Percentiles rank a stretch among this genome's conserved stretches.
Conservation (phyloP, 2,329 filamentous ascomycete species). For the Diaporthe citri region DNA sequence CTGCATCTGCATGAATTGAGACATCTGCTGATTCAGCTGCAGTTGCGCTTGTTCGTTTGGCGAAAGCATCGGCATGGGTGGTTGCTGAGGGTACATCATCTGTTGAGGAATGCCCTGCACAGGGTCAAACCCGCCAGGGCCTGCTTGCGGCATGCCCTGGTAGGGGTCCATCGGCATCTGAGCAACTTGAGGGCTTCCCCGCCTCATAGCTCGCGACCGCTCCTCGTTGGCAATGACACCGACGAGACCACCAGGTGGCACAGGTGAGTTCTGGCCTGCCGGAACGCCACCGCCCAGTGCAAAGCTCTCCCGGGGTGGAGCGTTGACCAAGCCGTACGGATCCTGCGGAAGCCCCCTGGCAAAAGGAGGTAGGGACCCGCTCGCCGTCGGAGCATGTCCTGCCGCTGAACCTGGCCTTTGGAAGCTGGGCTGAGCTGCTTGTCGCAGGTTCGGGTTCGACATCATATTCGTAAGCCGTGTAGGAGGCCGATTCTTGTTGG, state of each 20-base stretch:
- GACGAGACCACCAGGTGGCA: conserved; percentile 82
- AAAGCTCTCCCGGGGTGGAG: conserved; percentile 79
- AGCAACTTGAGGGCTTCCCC: conserved; percentile 82
- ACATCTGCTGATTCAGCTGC: conserved; percentile 86
- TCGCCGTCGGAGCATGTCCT: conserved; percentile 62
- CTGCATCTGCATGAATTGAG: conserved; percentile 91
- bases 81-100: conserved; percentile 58
- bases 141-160: conserved; percentile 52
- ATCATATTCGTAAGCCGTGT: conserved; percentile 73
- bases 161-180: conserved; percentile 64
- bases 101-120: conserved; percentile 62
- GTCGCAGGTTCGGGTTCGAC: conserved; percentile 79
- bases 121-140: conserved; percentile 60
- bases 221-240: conserved; percentile 91
- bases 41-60: conserved; percentile 80
- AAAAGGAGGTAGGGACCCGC: conserved; percentile 79
- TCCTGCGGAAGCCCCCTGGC: conserved; percentile 86
- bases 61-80: conserved; percentile 55
- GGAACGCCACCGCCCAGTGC: conserved; percentile 72
- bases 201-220: conserved; percentile 79
- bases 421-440: conserved; percentile 59
- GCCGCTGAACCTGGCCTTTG: conserved; percentile 68
- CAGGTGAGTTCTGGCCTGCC: conserved; percentile 53
- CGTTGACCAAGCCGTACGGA: conserved; percentile 83
- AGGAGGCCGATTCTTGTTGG: conserved; percentile 81